These are phyloP conservation scores for Camellia lanceoleosa DNA, from an alignment of 148 eudicot species.

Conservation along the genomic window DNA sequence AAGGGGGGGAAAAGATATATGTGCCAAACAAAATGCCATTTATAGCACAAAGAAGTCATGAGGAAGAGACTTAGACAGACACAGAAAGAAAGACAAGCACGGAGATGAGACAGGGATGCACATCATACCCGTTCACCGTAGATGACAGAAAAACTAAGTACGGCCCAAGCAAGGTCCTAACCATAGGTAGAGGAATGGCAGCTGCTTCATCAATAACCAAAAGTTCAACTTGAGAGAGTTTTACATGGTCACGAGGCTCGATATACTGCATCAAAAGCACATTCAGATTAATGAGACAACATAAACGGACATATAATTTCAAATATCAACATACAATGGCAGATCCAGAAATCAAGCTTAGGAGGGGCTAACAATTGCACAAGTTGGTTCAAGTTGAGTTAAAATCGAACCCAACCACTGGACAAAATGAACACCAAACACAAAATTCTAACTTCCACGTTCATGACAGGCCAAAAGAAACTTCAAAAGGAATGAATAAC, in stretches of 20 bases:
- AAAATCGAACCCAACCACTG: background rate
- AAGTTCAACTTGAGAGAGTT: slow-evolving; percentile 87
- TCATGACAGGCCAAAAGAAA: background rate
- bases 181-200: slow-evolving; percentile 82
- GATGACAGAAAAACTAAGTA: slow-evolving; percentile 87
- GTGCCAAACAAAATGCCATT: background rate
- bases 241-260: slow-evolving; percentile 70
- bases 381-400: too few species aligned
- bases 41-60: background rate
- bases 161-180: slow-evolving; percentile 82
- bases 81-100: too few species aligned
- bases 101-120: background rate
- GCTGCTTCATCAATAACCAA: slow-evolving; percentile 97
- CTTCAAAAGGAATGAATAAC: background rate
- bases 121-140: slow-evolving; percentile 74
- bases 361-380: too few species aligned
- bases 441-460: background rate
- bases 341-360: too few species aligned
- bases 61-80: background rate
- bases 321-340: background rate
- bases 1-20: background rate
- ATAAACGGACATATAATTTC: background rate
- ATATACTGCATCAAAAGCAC: slow-evolving; percentile 56
- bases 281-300: background rate
- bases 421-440: background rate